Evolutionary conservation across 768 basidiomycete species (phyloP).

Genomic region (Dentipellis fragilis): DNA sequence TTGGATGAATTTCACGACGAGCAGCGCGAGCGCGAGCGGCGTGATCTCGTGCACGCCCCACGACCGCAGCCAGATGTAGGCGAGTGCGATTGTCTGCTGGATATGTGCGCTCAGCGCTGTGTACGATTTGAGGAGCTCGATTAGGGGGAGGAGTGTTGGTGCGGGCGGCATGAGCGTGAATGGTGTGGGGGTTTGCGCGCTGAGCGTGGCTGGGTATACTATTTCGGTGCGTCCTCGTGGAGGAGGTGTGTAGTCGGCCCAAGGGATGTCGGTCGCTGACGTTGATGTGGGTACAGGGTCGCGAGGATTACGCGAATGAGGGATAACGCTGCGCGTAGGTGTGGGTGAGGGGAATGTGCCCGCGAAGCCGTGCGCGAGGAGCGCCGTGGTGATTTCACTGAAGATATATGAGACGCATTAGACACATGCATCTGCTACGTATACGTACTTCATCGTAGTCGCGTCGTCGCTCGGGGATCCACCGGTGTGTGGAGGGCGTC

Average conservation of each 20-base stretch:
- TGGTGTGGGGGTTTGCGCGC: constrained; percentile 5
- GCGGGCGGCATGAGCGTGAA: constrained; percentile 9
- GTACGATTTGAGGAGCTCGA: constrained; percentile 5
- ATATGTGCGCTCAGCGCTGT: background rate
- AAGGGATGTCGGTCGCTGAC: constrained; percentile 2
- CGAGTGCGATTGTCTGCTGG: background rate
- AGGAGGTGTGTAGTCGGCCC: constrained; percentile 6
- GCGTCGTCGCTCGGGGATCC: too few species aligned
- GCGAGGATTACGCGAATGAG: background rate
- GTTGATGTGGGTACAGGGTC: background rate
- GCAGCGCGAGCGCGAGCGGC: constrained; percentile 4
- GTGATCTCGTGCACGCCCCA: constrained; percentile 9
- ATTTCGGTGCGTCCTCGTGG: constrained; percentile 1
- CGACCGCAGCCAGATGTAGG: constrained; percentile 12
- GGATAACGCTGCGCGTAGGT: constrained; percentile 1
- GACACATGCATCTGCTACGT: too few species aligned
- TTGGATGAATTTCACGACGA: constrained; percentile 12
- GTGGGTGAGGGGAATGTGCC: background rate
- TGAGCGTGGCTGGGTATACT: constrained; percentile 7
- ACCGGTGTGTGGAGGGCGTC: too few species aligned
- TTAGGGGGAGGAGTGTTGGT: constrained; percentile 2
- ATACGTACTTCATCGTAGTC: too few species aligned
- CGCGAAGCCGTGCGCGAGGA: background rate
- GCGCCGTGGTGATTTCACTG: too few species aligned
- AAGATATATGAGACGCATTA: too few species aligned